Percentiles rank a stretch among this genome's conserved stretches.
phyloP scores from a whole-genome alignment of 2,329 filamentous ascomycete genomes.

The Fusarium camptoceras region DNA sequence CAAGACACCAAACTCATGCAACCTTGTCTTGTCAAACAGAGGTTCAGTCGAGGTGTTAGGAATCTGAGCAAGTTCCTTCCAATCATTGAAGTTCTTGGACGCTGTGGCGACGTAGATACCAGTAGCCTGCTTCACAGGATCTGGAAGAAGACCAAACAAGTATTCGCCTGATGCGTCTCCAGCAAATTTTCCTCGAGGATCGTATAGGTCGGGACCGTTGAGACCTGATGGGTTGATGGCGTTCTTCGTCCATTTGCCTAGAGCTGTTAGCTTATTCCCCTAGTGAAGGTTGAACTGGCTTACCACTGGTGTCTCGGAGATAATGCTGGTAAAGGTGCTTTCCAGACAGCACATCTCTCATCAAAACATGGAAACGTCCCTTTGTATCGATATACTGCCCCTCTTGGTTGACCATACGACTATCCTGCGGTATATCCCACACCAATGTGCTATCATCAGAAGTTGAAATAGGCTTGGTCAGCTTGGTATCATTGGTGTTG shows the following conservation, averaged over 20 bases:
- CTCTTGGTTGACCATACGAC: constrained; percentile 36
- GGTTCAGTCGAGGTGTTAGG: constrained; percentile 30
- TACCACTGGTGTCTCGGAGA: constrained; percentile 10
- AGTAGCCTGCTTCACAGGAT: background rate
- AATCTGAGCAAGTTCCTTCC: constrained; percentile 17
- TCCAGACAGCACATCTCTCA: constrained; percentile 27
- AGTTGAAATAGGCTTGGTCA: constrained; percentile 21
- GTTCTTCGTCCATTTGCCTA: constrained; percentile 30
- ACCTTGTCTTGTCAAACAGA: constrained; percentile 16
- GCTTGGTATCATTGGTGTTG: constrained; percentile 18
- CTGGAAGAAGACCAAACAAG: constrained; percentile 20
- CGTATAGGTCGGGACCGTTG: constrained; percentile 30
- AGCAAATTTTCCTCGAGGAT: constrained; percentile 32
- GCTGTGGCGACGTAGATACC: constrained; percentile 27
- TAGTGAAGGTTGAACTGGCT: fast-evolving
- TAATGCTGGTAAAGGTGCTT: constrained; percentile 32
- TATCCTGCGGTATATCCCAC: constrained; percentile 30
- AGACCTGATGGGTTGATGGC: constrained; percentile 19
- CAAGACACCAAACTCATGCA: constrained; percentile 17
- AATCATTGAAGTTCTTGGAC: constrained; percentile 11
- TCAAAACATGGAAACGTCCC: constrained; percentile 27
- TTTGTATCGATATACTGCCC: constrained; percentile 27
- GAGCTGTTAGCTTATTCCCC: fast-evolving
- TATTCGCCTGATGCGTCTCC: constrained; percentile 27
- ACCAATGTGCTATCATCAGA: constrained; percentile 20